Percentiles rank a stretch among this genome's conserved stretches.
Evolutionary conservation across 306 rosid species (phyloP).

Genomic region (Arachis hypogaea): DNA sequence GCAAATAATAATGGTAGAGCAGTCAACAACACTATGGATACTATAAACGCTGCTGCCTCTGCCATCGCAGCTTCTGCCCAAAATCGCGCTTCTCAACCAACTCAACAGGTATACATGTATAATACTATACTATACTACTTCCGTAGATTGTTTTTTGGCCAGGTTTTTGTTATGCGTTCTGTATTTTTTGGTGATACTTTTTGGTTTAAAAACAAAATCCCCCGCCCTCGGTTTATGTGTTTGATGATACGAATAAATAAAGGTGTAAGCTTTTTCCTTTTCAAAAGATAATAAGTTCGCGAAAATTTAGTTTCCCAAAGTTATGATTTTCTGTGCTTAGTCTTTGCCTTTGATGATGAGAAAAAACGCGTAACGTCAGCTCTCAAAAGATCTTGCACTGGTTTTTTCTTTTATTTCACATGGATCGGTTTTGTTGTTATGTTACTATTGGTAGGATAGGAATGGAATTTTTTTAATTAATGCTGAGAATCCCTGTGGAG

Average conservation of each 20-base stretch:
- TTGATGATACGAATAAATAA: slow-evolving; percentile 20
- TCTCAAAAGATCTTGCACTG: slow-evolving; percentile 19
- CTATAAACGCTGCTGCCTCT: slow-evolving; percentile 92
- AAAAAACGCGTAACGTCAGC: slow-evolving; percentile 32
- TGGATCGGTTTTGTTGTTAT: slow-evolving; percentile 10
- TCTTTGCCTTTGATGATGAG: slow-evolving; percentile 19
- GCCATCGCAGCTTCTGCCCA: slow-evolving; percentile 77
- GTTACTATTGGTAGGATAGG: slow-evolving; percentile 16
- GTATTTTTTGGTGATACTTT: slow-evolving; percentile 8
- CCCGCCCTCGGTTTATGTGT: slow-evolving; percentile 2
- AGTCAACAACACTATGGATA: slow-evolving; percentile 63
- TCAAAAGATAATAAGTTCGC: slow-evolving; percentile 23
- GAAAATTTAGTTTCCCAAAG: slow-evolving; percentile 4
- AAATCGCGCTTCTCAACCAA: slow-evolving; percentile 63
- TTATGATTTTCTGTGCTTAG: slow-evolving; percentile 40
- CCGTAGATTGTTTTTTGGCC: too few species aligned
- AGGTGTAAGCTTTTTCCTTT: slow-evolving; percentile 34
- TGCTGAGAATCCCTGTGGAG: slow-evolving; percentile 27
- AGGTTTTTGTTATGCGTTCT: background rate
- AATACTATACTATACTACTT: background rate
- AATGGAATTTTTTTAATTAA: background rate
- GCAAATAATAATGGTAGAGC: slow-evolving; percentile 53
- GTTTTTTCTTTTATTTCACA: slow-evolving; percentile 29
- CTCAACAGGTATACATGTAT: slow-evolving; percentile 53
- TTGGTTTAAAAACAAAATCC: slow-evolving; percentile 26